A percentile compares a stretch with the other conserved stretches of the same genome.
These are phyloP conservation scores for Pezicula radicicola DNA, from an alignment of 2,329 filamentous ascomycete genomes.

Conservation along the genomic window DNA sequence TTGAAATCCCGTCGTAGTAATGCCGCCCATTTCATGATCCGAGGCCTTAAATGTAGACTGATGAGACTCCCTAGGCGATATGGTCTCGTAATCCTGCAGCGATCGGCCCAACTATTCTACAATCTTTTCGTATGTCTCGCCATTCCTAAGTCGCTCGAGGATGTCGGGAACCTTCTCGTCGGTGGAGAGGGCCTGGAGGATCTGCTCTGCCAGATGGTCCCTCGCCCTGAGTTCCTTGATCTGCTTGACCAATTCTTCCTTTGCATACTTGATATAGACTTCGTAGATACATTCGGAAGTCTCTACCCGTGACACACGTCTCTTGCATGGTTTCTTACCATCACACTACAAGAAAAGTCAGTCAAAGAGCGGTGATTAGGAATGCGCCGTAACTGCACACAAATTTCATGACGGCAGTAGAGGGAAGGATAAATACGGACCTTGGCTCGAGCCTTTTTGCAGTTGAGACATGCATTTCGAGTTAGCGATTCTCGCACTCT, in stretches of 20 bases:
- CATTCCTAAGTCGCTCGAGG: constrained; percentile 23
- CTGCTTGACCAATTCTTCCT: constrained; percentile 29
- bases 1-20: not conserved
- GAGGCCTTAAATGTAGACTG: constrained; percentile 18
- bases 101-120: constrained; percentile 24
- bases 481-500: constrained; percentile 29
- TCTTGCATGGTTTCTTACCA: constrained; percentile 28
- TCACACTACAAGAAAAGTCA: constrained; percentile 25
- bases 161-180: constrained; percentile 28
- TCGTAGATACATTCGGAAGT: constrained; percentile 28
- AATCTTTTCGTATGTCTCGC: constrained; percentile 25
- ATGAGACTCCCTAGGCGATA: constrained; percentile 22
- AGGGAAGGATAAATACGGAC: constrained; percentile 16
- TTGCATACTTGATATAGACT: constrained; percentile 31
- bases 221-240: constrained; percentile 26
- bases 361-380: not conserved
- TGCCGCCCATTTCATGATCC: constrained; percentile 22
- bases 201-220: constrained; percentile 24
- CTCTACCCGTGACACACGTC: constrained; percentile 23
- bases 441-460: constrained; percentile 33
- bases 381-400: too few relatives aligned
- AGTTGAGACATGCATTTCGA: constrained; percentile 31
- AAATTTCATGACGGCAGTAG: not conserved
- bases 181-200: constrained; percentile 23
- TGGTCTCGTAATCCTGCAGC: constrained; percentile 14